Evolutionary conservation across 164 flowering plant species (phyloP), one percentile per base, ranked within the genome.

Genomic region (Tetracentron sinense): DNA sequence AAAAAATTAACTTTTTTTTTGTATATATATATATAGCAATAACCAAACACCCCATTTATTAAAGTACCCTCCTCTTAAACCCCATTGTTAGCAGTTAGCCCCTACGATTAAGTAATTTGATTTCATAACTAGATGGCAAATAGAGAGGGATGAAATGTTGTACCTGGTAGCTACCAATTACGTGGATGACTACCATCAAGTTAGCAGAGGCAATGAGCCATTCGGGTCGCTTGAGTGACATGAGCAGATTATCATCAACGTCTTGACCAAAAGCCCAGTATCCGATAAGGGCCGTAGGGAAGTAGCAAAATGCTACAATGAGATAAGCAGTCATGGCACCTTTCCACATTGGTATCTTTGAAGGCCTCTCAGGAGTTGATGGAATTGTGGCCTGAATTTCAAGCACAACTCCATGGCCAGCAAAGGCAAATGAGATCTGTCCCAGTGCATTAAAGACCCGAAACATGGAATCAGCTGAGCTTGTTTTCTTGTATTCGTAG

Each of bases 351-450:
- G 89, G 77, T 4, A 78, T 35, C 69, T 61, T 88, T 0, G 98
- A 92, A 11, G 96, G 98, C 73, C 79, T 86, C 55, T 87, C 89
- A 0, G 90, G 89, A 1, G 92, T 85, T 1, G 98, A 92, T 1
- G 98, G 98, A 27, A 92, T 81, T 0, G 98, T 92, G 50, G 98
- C 95, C 76, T 90, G 96, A 60, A 92, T 89, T 70, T 92, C 98
- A 16, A 92, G 83, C n/a, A 71, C 83, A 59, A 92, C 93, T 0
- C 83, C 91, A 55, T 88, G 90, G 11, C 98, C 96, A 0, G 98
- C 98, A 49, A 80, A 92, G 4, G 96, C 95, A 67, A 88, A 88
- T 0, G 98, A 81, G 35, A 89, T 86, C 72, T 86, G 81, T 17
- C 98, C 96, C 67, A 92, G 71, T 1, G 98, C 95, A 56, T 87